Percentiles rank a stretch among this genome's conserved stretches.
Conservation (phyloP, 2,329 filamentous ascomycete genomes). For the Aspergillus brasiliensis region DNA sequence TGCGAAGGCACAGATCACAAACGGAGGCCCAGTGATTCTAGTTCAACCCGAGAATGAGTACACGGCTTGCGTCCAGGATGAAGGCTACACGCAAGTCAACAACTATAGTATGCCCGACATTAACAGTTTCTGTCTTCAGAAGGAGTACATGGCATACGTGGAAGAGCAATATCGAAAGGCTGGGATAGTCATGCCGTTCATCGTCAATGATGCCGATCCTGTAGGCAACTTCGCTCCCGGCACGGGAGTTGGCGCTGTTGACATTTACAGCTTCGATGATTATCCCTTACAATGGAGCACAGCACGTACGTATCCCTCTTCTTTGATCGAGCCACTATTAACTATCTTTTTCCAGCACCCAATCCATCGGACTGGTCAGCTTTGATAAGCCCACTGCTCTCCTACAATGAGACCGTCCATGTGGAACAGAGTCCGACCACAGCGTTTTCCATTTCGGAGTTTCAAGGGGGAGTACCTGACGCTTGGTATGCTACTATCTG, state of each 20-base stretch:
- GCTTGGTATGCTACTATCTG: not conserved
- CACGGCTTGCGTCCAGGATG: conserved; percentile 37
- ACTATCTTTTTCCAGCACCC: not conserved
- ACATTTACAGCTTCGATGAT: conserved; percentile 53
- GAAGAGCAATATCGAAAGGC: conserved; percentile 65
- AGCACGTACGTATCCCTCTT: not conserved
- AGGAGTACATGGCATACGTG: conserved; percentile 67
- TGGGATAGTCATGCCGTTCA: conserved; percentile 70
- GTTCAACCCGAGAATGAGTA: conserved; percentile 83
- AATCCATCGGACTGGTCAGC: not conserved
- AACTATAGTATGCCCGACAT: conserved; percentile 14
- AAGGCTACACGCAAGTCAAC: not conserved
- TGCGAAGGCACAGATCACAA: conserved; percentile 67
- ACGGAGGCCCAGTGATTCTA: conserved; percentile 75
- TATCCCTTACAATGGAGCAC: conserved; percentile 8
- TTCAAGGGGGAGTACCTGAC: conserved; percentile 7
- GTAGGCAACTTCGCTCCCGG: conserved; percentile 65
- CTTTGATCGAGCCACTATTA: no score
- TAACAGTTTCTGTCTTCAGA: conserved; percentile 59
- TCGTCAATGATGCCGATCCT: conserved; percentile 68
- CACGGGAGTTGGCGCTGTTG: conserved; percentile 23
- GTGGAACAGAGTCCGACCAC: conserved; percentile 3
- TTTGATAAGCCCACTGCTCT: not conserved
- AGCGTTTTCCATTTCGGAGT: conserved; percentile 8
- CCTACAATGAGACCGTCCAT: not conserved